Evolutionary conservation across 1,284 basidiomycete species (phyloP).

Genomic region (Ustilago curta): DNA sequence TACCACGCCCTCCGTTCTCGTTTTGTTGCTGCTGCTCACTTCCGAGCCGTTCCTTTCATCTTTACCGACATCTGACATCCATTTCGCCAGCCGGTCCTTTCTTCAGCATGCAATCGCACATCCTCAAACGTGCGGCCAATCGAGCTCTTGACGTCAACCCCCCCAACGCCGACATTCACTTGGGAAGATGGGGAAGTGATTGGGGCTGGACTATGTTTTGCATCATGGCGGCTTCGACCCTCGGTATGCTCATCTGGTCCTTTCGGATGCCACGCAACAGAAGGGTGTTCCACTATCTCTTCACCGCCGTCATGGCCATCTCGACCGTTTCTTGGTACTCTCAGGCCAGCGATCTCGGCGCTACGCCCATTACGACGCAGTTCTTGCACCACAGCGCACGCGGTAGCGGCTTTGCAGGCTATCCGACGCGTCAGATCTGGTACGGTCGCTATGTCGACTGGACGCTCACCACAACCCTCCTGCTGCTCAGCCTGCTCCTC

Average conservation of each 20-base stretch:
- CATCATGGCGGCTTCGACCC: conserved; percentile 62
- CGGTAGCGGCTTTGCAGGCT: conserved; percentile 27
- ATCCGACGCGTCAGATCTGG: conserved; percentile 74
- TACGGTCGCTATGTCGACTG: conserved; percentile 69
- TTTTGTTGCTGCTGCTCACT: background rate
- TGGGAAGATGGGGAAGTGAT: conserved; percentile 69
- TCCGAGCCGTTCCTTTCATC: background rate
- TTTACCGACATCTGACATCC: background rate
- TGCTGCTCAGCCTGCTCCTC: conserved; percentile 74
- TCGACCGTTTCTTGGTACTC: conserved; percentile 72
- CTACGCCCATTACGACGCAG: conserved; percentile 73
- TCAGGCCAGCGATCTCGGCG: conserved; percentile 76
- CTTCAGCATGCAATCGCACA: conserved; percentile 6
- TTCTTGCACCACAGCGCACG: conserved; percentile 69
- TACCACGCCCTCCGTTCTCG: background rate
- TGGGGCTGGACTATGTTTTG: conserved; percentile 71
- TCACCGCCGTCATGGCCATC: conserved; percentile 69
- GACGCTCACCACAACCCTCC: conserved; percentile 73
- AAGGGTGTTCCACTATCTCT: conserved; percentile 72
- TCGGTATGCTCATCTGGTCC: conserved; percentile 56
- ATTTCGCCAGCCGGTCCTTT: background rate
- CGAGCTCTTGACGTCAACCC: conserved; percentile 47
- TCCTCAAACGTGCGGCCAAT: conserved; percentile 31
- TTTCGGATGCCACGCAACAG: conserved; percentile 52
- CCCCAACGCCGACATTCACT: conserved; percentile 51